Conservation (phyloP, 805 yeast species). For the Ogataea corticis region DNA sequence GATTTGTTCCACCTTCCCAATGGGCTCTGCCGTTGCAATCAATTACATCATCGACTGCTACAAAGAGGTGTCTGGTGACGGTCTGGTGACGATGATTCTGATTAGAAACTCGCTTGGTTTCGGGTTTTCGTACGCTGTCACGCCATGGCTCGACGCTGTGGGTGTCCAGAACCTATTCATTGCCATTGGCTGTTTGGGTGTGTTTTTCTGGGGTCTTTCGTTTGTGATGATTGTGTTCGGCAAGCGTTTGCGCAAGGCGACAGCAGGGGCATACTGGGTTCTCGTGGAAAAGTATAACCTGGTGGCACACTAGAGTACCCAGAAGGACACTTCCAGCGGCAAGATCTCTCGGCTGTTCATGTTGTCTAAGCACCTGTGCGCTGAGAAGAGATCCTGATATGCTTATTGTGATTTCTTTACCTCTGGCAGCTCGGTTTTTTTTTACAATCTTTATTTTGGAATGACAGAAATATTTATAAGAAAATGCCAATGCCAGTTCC, state of each 20-base stretch:
- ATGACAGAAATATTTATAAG: no score
- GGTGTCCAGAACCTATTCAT: conserved; percentile 56
- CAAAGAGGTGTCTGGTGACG: conserved; percentile 33
- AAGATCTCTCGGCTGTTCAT: no score
- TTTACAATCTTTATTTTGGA: no score
- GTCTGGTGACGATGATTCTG: conserved; percentile 20
- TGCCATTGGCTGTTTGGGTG: conserved; percentile 52
- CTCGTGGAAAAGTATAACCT: conserved; percentile 23
- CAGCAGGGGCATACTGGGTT: conserved; percentile 20
- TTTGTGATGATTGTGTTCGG: conserved; percentile 24
- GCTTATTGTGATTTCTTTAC: no score
- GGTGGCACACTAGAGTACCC: conserved; percentile 17
- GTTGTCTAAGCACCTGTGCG: no score
- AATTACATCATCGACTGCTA: conserved; percentile 33
- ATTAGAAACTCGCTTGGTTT: conserved; percentile 59
- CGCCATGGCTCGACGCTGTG: conserved; percentile 52
- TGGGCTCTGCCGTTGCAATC: conserved; percentile 33
- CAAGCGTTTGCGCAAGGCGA: conserved; percentile 18
- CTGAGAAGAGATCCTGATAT: no score
- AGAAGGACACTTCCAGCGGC: no score
- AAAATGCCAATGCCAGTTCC: no score
- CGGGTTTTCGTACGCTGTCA: conserved; percentile 57
- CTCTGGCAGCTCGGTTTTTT: no score
- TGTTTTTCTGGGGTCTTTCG: conserved; percentile 36
- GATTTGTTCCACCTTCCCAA: conserved; percentile 27